These are phyloP conservation scores for Apiotrichum gamsii DNA, from an alignment of 1,284 basidiomycete species.

Conservation along the genomic window DNA sequence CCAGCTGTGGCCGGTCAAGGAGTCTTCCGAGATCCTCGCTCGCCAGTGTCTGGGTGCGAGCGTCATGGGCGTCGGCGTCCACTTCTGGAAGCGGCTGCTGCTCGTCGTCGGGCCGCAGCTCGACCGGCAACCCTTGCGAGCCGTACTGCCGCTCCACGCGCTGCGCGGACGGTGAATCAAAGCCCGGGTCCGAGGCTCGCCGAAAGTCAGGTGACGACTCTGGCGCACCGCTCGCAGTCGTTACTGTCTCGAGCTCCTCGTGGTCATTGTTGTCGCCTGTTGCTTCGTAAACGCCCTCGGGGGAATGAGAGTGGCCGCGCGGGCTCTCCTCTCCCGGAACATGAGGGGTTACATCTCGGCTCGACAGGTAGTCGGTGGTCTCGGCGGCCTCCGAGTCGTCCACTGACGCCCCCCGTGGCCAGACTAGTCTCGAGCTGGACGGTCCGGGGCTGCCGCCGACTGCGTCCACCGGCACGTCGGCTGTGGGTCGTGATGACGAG, in stretches of 20 bases:
- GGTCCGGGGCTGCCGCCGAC: not conserved
- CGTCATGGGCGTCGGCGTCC: too few relatives aligned
- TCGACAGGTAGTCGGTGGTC: too few relatives aligned
- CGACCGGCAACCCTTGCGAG: too few relatives aligned
- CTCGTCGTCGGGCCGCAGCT: too few relatives aligned
- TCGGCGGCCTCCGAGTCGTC: too few relatives aligned
- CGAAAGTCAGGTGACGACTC: conserved; percentile 2
- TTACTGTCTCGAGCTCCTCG: conserved; percentile 3
- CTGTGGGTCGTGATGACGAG: conserved; percentile 3
- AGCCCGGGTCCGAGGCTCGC: conserved; percentile 11
- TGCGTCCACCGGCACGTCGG: conserved; percentile 4
- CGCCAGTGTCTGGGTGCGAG: too few relatives aligned
- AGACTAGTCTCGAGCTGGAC: not conserved
- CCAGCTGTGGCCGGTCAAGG: too few relatives aligned
- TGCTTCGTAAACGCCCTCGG: not conserved
- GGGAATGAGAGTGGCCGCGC: not conserved
- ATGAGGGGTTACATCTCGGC: not conserved
- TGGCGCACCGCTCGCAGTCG: not conserved
- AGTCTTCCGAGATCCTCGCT: too few relatives aligned
- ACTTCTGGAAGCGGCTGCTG: too few relatives aligned
- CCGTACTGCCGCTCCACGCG: too few relatives aligned
- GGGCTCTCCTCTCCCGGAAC: not conserved
- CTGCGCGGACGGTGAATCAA: too few relatives aligned
- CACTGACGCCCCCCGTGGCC: too few relatives aligned
- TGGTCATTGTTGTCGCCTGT: not conserved